These are phyloP conservation scores for Penicillium frequentans DNA, from an alignment of 2,329 filamentous ascomycete genomes.

Conservation along the genomic window DNA sequence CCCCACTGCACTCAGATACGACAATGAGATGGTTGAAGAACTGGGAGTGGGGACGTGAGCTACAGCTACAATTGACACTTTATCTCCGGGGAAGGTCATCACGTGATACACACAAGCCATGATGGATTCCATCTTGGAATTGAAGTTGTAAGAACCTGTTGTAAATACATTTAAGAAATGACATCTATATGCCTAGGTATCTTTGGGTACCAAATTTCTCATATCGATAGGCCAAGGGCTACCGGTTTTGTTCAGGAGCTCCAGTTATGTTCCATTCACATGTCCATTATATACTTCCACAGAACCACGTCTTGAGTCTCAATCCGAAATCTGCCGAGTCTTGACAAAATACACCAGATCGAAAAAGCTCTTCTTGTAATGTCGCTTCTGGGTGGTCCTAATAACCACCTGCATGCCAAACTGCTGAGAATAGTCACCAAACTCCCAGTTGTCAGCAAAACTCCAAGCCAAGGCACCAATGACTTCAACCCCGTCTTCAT, in stretches of 20 bases:
- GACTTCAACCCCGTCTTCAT: constrained; percentile 57
- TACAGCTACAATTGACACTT: not conserved
- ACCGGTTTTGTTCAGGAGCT: too few relatives aligned
- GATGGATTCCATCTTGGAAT: not conserved
- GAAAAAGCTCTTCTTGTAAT: constrained; percentile 61
- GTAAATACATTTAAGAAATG: not conserved
- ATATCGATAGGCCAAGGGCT: too few relatives aligned
- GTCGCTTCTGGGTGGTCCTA: constrained; percentile 50
- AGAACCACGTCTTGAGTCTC: not conserved
- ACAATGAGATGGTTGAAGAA: not conserved
- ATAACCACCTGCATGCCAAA: constrained; percentile 61
- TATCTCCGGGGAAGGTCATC: not conserved
- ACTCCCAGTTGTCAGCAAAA: constrained; percentile 57
- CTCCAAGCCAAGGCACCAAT: constrained; percentile 57
- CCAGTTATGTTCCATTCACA: not conserved
- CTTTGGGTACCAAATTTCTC: too few relatives aligned
- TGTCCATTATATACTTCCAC: not conserved
- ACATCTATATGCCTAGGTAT: too few relatives aligned
- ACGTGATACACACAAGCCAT: not conserved
- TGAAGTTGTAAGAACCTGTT: not conserved
- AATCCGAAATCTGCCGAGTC: constrained; percentile 6
- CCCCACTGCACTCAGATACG: not conserved
- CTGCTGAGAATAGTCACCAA: constrained; percentile 50
- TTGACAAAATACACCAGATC: constrained; percentile 56
- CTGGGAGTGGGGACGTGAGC: not conserved